Percentiles rank a stretch among this genome's conserved stretches.
These are phyloP conservation scores for Fusarium beomiforme DNA, from an alignment of 2,329 filamentous ascomycete genomes.

Conservation along the genomic window DNA sequence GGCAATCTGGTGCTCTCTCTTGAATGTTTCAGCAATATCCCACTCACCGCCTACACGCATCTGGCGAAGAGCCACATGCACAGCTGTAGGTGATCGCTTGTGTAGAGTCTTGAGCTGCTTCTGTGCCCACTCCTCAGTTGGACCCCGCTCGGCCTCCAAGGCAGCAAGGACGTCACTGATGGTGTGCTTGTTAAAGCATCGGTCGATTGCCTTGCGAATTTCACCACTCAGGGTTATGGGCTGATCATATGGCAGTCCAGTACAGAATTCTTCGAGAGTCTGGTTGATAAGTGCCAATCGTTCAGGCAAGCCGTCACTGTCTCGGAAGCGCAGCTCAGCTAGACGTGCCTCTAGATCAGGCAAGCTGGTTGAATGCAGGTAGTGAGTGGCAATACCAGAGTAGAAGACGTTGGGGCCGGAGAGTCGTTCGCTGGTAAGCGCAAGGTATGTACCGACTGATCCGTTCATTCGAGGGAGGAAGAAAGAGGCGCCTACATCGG, in stretches of 20 bases:
- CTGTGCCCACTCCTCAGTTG: constrained; percentile 77
- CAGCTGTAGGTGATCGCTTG: constrained; percentile 83
- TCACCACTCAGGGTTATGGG: constrained; percentile 74
- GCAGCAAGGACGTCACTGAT: constrained; percentile 77
- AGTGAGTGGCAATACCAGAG: constrained; percentile 93
- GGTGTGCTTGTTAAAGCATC: constrained; percentile 75
- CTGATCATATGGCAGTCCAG: constrained; percentile 81
- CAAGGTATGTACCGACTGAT: constrained; percentile 88
- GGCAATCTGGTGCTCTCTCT: constrained; percentile 86
- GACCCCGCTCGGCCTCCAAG: constrained; percentile 63
- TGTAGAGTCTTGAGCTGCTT: constrained; percentile 80
- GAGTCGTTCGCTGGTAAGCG: constrained; percentile 86
- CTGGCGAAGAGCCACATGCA: constrained; percentile 85
- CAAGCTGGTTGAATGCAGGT: constrained; percentile 89
- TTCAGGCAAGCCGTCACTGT: constrained; percentile 71
- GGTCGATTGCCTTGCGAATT: constrained; percentile 83
- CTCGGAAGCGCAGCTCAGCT: constrained; percentile 87
- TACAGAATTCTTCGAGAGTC: constrained; percentile 92
- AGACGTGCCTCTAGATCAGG: constrained; percentile 84
- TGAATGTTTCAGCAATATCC: constrained; percentile 86
- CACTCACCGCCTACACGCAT: constrained; percentile 80
- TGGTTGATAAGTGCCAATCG: constrained; percentile 80
- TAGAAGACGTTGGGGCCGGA: constrained; percentile 89
- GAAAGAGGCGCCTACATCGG: constrained; percentile 95
- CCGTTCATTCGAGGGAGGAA: constrained; percentile 93